phyloP scores from a whole-genome alignment of 2,329 filamentous ascomycete species.

The Colletotrichum higginsianum region DNA sequence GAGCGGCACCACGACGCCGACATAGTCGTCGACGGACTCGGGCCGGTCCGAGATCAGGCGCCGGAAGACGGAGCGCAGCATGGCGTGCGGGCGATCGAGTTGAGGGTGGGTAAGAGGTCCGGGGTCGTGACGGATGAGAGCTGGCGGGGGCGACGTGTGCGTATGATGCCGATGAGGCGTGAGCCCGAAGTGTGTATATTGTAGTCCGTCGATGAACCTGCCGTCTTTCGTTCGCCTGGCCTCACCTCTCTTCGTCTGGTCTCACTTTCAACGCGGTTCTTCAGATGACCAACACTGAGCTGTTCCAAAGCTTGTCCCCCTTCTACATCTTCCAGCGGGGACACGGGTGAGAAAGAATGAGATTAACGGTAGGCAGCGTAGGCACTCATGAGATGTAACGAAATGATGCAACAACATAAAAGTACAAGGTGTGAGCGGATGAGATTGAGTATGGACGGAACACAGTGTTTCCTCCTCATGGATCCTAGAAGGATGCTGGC shows the following conservation, averaged over 20 bases:
- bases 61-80: constrained; percentile 36
- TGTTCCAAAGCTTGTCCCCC: neutral
- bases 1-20: constrained; percentile 67
- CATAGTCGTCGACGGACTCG: constrained; percentile 66
- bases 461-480: neutral
- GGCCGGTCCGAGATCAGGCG: constrained; percentile 36
- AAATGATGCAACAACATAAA: neutral
- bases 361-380: neutral
- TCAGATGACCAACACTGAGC: neutral
- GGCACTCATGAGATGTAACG: no score
- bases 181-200: neutral
- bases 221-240: neutral
- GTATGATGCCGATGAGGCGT: neutral
- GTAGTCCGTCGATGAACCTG: neutral
- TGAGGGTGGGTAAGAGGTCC: neutral
- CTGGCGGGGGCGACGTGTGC: neutral
- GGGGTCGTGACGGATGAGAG: neutral
- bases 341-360: no score
- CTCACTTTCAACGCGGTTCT: constrained; percentile 1
- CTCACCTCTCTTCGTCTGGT: neutral
- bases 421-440: neutral
- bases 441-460: constrained; percentile 4
- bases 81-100: neutral
- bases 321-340: constrained; percentile 4
- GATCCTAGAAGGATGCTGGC: neutral